Evolutionary conservation across 805 yeast species (phyloP), one percentile per base, ranked within the genome.

Genomic region (Nakazawaea ishiwadae): DNA sequence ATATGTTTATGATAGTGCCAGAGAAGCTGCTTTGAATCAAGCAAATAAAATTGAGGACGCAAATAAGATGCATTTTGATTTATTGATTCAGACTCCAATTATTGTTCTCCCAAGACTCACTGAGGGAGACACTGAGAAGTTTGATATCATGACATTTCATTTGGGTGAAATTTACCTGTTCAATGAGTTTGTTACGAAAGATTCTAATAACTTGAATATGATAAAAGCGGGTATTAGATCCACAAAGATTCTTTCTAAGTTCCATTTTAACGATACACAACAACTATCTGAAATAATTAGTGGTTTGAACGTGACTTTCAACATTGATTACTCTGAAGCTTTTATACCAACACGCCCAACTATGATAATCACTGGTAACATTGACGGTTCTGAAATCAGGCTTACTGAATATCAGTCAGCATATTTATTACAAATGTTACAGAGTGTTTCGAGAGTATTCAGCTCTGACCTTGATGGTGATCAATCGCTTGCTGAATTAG

Each of bases 21-120:
- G 98, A 44, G 87, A 83, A 52, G 86, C 89, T 9, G 96, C 98
- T 0, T 75, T 88, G 50, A 77, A 83, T 50, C 95, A 86, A 57
- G 93, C 93, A 0, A 77, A 68, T 33, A 73, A 63, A 38, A 69
- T 75, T 45, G 76, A 77, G 39, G 68, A 64, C 43, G 77, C 85
- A 1, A 72, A 66, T 35, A 74, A 70, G 48, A 79, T 89, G 62
- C 79, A 80, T 48, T 74, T 90, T 55, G 84, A 90, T 51, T 61
- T 95, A 26, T 60, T 76, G 14, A 69, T 93, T 12, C 73, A 77
- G 39, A 87, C 97, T 1, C 99, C 99, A 0, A 83, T 83, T 8
- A 66, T 93, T 28, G 77, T 83, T 2, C 88, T 89, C 53, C 96
- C 98, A 0, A 71, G 71, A 40, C 47, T 75, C 0, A 65, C 71